Conservation (phyloP, 768 basidiomycete species). For the Arthromyces matolae region DNA sequence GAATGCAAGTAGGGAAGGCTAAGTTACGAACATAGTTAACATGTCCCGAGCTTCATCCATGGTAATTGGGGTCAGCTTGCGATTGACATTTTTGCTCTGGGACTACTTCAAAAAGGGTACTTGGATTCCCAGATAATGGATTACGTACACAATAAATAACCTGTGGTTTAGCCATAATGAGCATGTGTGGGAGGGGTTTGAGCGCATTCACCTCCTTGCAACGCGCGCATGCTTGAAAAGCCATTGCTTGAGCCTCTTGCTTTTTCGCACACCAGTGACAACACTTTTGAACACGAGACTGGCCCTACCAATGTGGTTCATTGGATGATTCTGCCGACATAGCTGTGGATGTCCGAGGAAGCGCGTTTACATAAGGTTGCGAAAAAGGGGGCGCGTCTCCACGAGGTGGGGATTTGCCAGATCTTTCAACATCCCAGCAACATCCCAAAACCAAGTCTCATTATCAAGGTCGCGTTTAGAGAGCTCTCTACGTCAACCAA, state of each 20-base stretch:
- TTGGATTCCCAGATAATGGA: conserved; percentile 6
- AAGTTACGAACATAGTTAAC: no score
- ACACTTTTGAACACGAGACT: conserved; percentile 24
- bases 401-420: no score
- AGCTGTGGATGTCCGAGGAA: background rate
- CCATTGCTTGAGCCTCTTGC: conserved; percentile 16
- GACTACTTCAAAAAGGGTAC: background rate
- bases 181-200: background rate
- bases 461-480: no score
- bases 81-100: conserved; percentile 25
- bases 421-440: no score
- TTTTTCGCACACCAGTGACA: conserved; percentile 29
- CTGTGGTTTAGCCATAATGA: conserved; percentile 11
- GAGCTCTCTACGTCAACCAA: no score
- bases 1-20: no score
- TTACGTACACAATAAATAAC: conserved; percentile 23
- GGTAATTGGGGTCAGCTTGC: conserved; percentile 24
- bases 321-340: conserved; percentile 7
- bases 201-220: conserved; percentile 27
- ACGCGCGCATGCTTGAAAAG: conserved; percentile 22
- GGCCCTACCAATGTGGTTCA: conserved; percentile 21
- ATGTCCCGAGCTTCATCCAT: conserved; percentile 20
- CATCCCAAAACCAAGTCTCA: no score
- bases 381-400: background rate
- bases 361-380: background rate